Evolutionary conservation across 2,329 filamentous ascomycete species (phyloP), one percentile per base, ranked within the genome.

Genomic region (Neurospora crassa): DNA sequence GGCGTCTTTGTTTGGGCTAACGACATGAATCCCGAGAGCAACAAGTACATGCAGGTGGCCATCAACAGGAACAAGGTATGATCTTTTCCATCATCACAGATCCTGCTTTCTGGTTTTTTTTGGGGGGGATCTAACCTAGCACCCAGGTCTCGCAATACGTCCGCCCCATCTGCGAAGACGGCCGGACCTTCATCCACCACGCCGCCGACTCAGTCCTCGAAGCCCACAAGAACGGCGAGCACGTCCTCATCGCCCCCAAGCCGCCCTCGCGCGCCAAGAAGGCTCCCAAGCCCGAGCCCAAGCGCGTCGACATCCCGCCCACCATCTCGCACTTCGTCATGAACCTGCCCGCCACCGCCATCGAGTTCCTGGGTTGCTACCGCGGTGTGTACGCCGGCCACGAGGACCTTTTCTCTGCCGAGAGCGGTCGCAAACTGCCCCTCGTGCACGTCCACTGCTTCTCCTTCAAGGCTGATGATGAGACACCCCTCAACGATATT

Each of bases 361-460:
- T 96, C 72, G 90, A 92, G 72, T 99, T 99, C 79, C 85, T 97
- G 29, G 84, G 84, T 70, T 78, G 77, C 84, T 96, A 94, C 84
- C 88, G 89, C 24, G 95, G 96, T 5, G 81, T 97, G 18, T 98
- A 97, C 79, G 82, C 87, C n/a, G 89, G 89, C 3, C 85, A 88
- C 34, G 89, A 94, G 79, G 73, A 80, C 1, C 84, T 93, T 1
- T 94, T 95, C 76, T 80, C 87, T 71, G 91, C 88, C 41, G 41
- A 42, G 14, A 42, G 41, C 0, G 79, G 79, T 10, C 84, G 83
- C 12, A 84, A 85, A 73, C 84, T 98, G 53, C 96, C 96, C 0
- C 86, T 96, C 82, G 85, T 98, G 14, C 96, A 99, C 80, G 92
- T 92, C n/a, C 93, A 99, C 83, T 97, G 94, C 83, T 99, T 99